phyloP scores from a whole-genome alignment of 352 stramenopile genomes.

The Pelagophyceae sp. region DNA sequence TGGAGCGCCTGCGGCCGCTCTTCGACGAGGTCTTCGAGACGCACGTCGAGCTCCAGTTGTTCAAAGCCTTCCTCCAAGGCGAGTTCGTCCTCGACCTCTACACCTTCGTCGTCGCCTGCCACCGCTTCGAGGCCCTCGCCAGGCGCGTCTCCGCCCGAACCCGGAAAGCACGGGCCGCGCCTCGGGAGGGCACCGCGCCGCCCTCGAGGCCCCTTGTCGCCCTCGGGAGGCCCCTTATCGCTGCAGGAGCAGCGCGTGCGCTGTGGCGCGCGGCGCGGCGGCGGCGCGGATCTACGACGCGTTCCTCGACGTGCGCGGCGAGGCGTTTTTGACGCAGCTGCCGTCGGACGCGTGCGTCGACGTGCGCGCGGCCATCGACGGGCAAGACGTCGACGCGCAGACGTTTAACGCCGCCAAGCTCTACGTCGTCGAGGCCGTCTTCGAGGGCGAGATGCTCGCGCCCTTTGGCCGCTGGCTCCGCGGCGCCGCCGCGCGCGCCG shows the following conservation, averaged over 20 bases:
- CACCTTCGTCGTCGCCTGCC: neutral
- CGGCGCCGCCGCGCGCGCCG: no score
- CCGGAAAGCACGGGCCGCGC: no score
- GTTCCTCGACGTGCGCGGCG: neutral
- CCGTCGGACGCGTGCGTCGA: neutral
- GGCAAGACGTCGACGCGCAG: neutral
- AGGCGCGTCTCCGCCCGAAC: neutral
- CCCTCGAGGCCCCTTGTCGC: no score
- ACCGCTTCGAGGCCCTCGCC: neutral
- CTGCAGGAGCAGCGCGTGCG: no score
- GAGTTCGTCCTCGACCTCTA: neutral
- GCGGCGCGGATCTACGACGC: neutral
- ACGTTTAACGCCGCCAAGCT: neutral
- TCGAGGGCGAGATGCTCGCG: neutral
- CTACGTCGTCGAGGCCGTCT: neutral
- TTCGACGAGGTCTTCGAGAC: neutral
- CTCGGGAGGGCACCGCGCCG: no score
- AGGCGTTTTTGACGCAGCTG: neutral
- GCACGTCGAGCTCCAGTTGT: neutral
- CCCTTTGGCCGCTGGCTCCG: neutral
- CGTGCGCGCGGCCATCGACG: neutral
- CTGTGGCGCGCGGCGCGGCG: no score
- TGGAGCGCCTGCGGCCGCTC: neutral
- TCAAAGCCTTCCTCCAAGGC: neutral
- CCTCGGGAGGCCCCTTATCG: no score